Conservation (phyloP, 1,284 basidiomycete genomes). For the Austroboletus novae-zelandiae region DNA sequence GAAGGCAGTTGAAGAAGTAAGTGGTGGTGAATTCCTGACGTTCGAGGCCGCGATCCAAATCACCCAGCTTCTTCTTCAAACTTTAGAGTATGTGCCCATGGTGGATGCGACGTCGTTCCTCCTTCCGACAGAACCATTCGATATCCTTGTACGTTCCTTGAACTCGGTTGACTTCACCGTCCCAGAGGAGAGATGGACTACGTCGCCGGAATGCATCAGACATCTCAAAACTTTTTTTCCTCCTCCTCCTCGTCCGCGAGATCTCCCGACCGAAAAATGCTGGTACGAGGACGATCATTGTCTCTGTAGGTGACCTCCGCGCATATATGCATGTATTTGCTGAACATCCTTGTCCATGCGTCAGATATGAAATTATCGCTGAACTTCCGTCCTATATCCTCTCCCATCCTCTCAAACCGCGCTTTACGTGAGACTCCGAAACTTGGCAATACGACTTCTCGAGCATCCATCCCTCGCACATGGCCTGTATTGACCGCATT, state of each 20-base stretch:
- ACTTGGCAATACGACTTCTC: constrained; percentile 20
- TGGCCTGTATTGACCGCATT: constrained; percentile 16
- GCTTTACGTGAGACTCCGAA: constrained; percentile 40
- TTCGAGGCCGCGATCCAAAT: constrained; percentile 1
- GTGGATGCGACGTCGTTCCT: constrained; percentile 49
- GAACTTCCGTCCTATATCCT: constrained; percentile 34
- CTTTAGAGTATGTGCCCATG: constrained; percentile 42
- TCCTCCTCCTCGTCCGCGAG: constrained; percentile 17
- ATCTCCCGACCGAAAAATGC: constrained; percentile 33
- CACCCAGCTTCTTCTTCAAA: constrained; percentile 43
- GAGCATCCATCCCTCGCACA: constrained; percentile 29
- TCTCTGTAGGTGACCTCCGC: constrained; percentile 24
- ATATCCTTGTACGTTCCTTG: constrained; percentile 37
- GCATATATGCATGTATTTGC: constrained; percentile 11
- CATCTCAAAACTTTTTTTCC: constrained; percentile 38
- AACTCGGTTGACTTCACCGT: constrained; percentile 32
- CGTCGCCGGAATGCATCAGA: constrained; percentile 35
- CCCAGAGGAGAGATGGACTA: constrained; percentile 46
- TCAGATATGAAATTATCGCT: constrained; percentile 25
- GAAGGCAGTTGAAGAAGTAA: constrained; percentile 45
- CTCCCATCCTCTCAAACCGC: constrained; percentile 40
- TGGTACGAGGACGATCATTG: constrained; percentile 33
- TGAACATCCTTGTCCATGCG: constrained; percentile 17
- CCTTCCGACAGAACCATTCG: constrained; percentile 50
- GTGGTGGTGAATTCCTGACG: constrained; percentile 10